Evolutionary conservation across 805 yeast species (phyloP).

Genomic region (Kluyveromyces dobzhanskii): DNA sequence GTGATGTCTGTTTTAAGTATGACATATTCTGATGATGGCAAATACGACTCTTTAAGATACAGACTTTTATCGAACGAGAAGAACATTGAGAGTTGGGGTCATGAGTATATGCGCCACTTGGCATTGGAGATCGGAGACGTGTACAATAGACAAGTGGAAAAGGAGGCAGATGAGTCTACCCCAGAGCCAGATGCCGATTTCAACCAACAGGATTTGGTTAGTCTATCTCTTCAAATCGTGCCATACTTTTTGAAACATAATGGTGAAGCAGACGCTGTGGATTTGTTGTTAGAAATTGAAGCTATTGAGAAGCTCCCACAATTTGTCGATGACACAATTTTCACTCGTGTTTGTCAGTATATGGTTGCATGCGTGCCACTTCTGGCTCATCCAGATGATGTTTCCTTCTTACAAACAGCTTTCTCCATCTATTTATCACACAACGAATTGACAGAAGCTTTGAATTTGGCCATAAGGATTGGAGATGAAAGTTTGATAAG

Average conservation of each 20-base stretch:
- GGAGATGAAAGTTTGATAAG: conserved; percentile 73
- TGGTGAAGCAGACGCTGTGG: conserved; percentile 98
- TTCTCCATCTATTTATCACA: conserved; percentile 74
- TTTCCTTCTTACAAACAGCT: conserved; percentile 79
- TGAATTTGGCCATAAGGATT: conserved; percentile 79
- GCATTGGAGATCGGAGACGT: conserved; percentile 93
- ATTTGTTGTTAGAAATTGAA: conserved; percentile 83
- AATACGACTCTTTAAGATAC: conserved; percentile 70
- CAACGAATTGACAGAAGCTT: conserved; percentile 79
- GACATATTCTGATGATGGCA: conserved; percentile 81
- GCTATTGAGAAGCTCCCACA: conserved; percentile 72
- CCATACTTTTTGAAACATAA: conserved; percentile 89
- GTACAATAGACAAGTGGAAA: conserved; percentile 46
- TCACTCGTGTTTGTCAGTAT: conserved; percentile 83
- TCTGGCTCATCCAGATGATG: conserved; percentile 90
- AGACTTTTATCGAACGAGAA: conserved; percentile 54
- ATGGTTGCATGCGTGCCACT: conserved; percentile 96
- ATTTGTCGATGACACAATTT: conserved; percentile 78
- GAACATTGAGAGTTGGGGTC: conserved; percentile 87
- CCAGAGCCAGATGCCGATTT: conserved; percentile 19
- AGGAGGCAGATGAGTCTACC: conserved; percentile 23
- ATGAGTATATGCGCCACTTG: conserved; percentile 92
- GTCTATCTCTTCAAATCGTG: conserved; percentile 66
- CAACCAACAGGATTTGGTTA: conserved; percentile 39
- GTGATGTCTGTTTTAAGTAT: conserved; percentile 87